These are phyloP conservation scores for Mortierella sp. DNA, from an alignment of 371 early-diverging fungal genomes.

Conservation along the genomic window DNA sequence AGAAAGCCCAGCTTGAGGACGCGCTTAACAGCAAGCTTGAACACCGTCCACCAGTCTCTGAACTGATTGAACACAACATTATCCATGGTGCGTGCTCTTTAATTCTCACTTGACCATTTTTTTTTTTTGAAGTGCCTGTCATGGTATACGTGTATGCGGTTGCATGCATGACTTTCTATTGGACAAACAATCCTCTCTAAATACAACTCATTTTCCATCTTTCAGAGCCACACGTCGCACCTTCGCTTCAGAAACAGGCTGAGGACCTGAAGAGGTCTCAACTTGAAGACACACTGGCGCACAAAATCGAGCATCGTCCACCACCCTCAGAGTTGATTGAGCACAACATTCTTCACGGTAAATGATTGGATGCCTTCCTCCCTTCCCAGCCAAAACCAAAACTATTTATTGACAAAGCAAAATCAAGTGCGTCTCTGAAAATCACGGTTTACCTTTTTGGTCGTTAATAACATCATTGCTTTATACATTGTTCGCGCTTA, in stretches of 20 bases:
- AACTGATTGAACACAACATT: conserved; percentile 13
- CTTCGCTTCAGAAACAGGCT: conserved; percentile 73
- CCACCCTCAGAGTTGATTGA: conserved; percentile 75
- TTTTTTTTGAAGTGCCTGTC: not conserved
- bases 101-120: not conserved
- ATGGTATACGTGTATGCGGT: not conserved
- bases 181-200: not conserved
- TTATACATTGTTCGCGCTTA: not conserved
- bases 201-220: not conserved
- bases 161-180: not conserved
- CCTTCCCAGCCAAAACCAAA: not conserved
- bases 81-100: not conserved
- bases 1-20: conserved; percentile 10
- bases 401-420: not conserved
- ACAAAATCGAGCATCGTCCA: conserved; percentile 83
- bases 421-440: too few species aligned
- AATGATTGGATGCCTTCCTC: not conserved
- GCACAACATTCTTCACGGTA: conserved; percentile 75
- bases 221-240: conserved; percentile 65
- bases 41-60: conserved; percentile 18
- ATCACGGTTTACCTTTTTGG: not conserved
- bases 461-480: not conserved
- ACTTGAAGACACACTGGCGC: conserved; percentile 75
- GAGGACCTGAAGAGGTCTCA: conserved; percentile 73
- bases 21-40: conserved; percentile 13